Evolutionary conservation across 257 asterid genomes (phyloP), one percentile per base, ranked within the genome.

Genomic region (Nicotiana undulata): DNA sequence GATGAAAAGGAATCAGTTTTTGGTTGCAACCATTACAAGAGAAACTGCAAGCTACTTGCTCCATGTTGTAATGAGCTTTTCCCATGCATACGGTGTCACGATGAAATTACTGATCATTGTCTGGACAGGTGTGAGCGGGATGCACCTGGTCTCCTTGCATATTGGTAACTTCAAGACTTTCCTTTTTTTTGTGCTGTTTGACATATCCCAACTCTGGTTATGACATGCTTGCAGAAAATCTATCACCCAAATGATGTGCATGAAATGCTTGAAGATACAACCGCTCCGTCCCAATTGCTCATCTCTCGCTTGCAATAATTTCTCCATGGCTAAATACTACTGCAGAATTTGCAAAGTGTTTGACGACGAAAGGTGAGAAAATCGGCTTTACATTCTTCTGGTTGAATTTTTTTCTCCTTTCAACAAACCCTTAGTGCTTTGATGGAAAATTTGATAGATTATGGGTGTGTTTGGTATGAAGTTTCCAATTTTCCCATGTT

Each of bases 31-130:
- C 98, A 94, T 85, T 94, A 94, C 85, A 91, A 83, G 88, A 93
- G 97, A 83, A 94, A 91, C 75, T 88, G 97, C 84, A 94, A 92
- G 87, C 87, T 94, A 83, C 79, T 94, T 40, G 88, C 92, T 65
- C 89, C 95, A 59, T 94, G 98, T 85, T 94, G 98, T 89, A 89
- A 89, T 80, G 86, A 89, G 90, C 88, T 94, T 28, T 90, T 82
- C 86, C 85, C 98, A 34, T 94, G 98, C 90, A 88, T 94, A 84
- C 93, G 94, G 80, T 94, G 98, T 85, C 98, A 94, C 68, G 97
- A 94, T 82, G 98, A 94, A 60, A 81, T 82, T 85, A 26, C 92
- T 24, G 94, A 92, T 90, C 98, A 94, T 83, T 81, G 90, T 66
- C 80, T 91, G 85, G 94, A 92, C 88, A 92, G 97, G 98, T 93